phyloP scores from a whole-genome alignment of 2,329 filamentous ascomycete species.

The Talaromyces sp. region DNA sequence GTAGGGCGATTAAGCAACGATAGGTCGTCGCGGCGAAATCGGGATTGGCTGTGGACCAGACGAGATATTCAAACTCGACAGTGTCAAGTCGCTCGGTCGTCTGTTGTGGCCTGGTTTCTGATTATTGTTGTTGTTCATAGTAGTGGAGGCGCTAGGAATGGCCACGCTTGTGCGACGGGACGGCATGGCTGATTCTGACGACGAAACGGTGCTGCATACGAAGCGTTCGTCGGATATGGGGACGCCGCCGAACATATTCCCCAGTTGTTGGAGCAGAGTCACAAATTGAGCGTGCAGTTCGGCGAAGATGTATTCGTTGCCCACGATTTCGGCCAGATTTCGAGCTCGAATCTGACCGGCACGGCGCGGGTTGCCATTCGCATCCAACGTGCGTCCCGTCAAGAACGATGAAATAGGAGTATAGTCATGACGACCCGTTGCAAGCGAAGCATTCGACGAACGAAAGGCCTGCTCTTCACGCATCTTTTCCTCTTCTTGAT shows the following conservation, averaged over 20 bases:
- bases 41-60: slow-evolving; percentile 40
- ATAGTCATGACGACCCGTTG: slow-evolving; percentile 42
- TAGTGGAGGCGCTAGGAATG: not conserved
- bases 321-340: slow-evolving; percentile 59
- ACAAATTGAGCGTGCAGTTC: slow-evolving; percentile 57
- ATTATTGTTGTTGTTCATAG: slow-evolving; percentile 23
- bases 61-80: slow-evolving; percentile 36
- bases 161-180: slow-evolving; percentile 30
- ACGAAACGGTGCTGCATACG: slow-evolving; percentile 40
- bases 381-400: slow-evolving; percentile 56
- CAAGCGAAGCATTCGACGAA: slow-evolving; percentile 21
- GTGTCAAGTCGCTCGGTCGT: slow-evolving; percentile 33
- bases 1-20: slow-evolving; percentile 35
- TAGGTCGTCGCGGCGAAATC: slow-evolving; percentile 36
- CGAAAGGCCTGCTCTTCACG: slow-evolving; percentile 39
- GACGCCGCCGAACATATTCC: slow-evolving; percentile 46
- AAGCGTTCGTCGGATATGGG: slow-evolving; percentile 45
- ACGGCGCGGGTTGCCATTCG: slow-evolving; percentile 55
- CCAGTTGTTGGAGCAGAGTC: slow-evolving; percentile 49
- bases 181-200: slow-evolving; percentile 27
- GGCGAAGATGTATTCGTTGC: slow-evolving; percentile 59
- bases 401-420: slow-evolving; percentile 60
- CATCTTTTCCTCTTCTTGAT: slow-evolving; percentile 46
- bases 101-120: slow-evolving; percentile 24
- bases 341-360: slow-evolving; percentile 55